These are phyloP conservation scores for Alternaria triticina DNA, from an alignment of 2,329 filamentous ascomycete species.

Conservation along the genomic window DNA sequence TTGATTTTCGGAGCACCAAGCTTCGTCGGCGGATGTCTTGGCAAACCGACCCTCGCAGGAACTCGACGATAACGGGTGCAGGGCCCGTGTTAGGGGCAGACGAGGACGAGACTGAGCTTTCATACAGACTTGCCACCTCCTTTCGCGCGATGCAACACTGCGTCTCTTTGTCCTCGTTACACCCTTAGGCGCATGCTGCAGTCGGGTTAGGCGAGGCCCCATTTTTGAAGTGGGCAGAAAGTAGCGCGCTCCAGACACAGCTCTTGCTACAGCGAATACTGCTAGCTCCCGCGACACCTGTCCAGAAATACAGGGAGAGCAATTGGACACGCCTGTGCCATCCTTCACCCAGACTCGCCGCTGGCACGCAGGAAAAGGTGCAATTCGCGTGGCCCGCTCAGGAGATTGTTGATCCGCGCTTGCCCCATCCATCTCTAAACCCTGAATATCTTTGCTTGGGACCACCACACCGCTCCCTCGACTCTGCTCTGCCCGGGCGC, in stretches of 20 bases:
- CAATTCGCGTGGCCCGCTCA: constrained; percentile 3
- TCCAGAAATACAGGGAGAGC: constrained; percentile 19
- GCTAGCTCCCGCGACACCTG: constrained; percentile 33
- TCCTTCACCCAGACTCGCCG: background rate
- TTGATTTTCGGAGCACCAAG: constrained; percentile 13
- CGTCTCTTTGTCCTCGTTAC: background rate
- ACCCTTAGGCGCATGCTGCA: constrained; percentile 1
- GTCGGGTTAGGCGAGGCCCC: constrained; percentile 23
- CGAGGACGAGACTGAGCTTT: background rate
- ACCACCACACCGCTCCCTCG: constrained; percentile 38
- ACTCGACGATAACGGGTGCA: constrained; percentile 37
- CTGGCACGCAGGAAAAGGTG: background rate
- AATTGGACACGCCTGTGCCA: background rate
- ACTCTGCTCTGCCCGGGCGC: constrained; percentile 26
- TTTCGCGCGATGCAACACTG: background rate
- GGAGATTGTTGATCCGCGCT: constrained; percentile 27
- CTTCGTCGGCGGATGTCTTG: constrained; percentile 26
- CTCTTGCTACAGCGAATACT: constrained; percentile 7
- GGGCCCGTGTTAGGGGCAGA: background rate
- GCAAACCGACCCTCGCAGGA: constrained; percentile 48
- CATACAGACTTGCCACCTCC: constrained; percentile 16
- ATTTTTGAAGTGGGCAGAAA: constrained; percentile 10
- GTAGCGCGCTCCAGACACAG: constrained; percentile 27
- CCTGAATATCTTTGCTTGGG: constrained; percentile 30
- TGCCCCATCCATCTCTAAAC: constrained; percentile 32